These are phyloP conservation scores for Ceratocystis papillata DNA, from an alignment of 2,329 filamentous ascomycete genomes.

Conservation along the genomic window DNA sequence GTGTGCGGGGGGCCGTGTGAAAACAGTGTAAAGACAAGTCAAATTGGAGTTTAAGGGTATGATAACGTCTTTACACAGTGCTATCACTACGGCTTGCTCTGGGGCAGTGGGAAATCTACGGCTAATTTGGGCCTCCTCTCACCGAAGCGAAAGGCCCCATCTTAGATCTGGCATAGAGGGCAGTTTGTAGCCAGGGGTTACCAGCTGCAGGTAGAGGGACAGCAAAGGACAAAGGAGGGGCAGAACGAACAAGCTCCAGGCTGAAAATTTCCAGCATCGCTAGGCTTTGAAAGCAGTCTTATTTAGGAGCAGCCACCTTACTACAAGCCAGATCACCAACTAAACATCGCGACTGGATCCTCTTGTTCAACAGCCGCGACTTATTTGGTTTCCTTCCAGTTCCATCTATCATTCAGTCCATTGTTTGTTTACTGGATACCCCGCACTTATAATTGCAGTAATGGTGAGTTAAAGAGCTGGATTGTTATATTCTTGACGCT, in stretches of 20 bases:
- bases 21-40: constrained; percentile 7
- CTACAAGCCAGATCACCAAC: constrained; percentile 23
- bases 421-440: constrained; percentile 15
- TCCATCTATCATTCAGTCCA: constrained; percentile 1
- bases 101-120: constrained; percentile 16
- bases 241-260: constrained; percentile 17
- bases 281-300: constrained; percentile 10
- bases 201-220: constrained; percentile 9
- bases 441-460: constrained; percentile 18
- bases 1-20: constrained; percentile 22
- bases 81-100: neutral
- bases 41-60: too few species aligned
- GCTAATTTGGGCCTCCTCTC: constrained; percentile 12
- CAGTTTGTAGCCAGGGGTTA: constrained; percentile 17
- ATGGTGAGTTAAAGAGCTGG: constrained; percentile 18
- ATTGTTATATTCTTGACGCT: neutral
- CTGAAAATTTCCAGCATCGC: constrained; percentile 24
- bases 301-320: constrained; percentile 19
- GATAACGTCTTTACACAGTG: constrained; percentile 17
- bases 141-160: constrained; percentile 13
- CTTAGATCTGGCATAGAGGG: neutral
- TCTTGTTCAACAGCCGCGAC: constrained; percentile 17
- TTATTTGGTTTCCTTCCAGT: constrained; percentile 10
- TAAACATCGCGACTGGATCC: constrained; percentile 20
- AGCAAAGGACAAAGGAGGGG: constrained; percentile 12